Evolutionary conservation across 108 stramenopile species (phyloP), one percentile per base, ranked within the genome.

Genomic region (Aurantiochytrium sp.): DNA sequence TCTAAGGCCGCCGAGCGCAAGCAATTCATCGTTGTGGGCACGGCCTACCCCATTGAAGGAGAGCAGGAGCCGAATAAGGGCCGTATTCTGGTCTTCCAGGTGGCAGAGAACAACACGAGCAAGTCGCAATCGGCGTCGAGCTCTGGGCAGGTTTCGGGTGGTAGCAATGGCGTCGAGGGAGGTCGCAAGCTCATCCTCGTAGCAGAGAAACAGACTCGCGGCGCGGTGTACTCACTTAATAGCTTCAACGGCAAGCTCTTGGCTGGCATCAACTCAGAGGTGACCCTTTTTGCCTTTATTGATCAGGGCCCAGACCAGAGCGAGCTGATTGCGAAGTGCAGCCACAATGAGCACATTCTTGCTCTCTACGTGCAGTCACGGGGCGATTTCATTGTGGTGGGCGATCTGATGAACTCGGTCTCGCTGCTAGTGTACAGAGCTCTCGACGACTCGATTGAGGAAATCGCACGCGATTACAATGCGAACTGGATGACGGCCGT

Each of bases 371-470:
- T 98, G 57, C 94, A 95, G 88, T 94, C 96, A 64, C 92, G 92
- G 64, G 96, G 95, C 58, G 93, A 94, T 53, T 93, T 97, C 69
- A 97, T 97, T 5, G 95, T 98, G 58, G 98, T 99, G 29, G 99
- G 98, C 8, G 99, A 99, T 87, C 92, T 99, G 59, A 97, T 98
- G 96, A 96, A 98, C 19, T 97, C 97, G 29, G 95, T 99, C 44
- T 95, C 96, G 51, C 89, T 99, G 4, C 94, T 99, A 8, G 95
- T 95, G 72, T 98, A 97, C 90, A 93, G 92, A 87, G 95, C 94
- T 35, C 91, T 96, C 64, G 94, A 96, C 89, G 87, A 96, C 44
- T 93, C 95, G 58, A 93, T 97, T 49, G 95, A 97, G 92, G 97
- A 98, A 73, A 87, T 98, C 69, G 97, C 98, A 6, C 87, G 97